A percentile compares a stretch with the other conserved stretches of the same genome.
phyloP scores from a whole-genome alignment of 768 basidiomycete genomes.

The Naganishia vishniacii region DNA sequence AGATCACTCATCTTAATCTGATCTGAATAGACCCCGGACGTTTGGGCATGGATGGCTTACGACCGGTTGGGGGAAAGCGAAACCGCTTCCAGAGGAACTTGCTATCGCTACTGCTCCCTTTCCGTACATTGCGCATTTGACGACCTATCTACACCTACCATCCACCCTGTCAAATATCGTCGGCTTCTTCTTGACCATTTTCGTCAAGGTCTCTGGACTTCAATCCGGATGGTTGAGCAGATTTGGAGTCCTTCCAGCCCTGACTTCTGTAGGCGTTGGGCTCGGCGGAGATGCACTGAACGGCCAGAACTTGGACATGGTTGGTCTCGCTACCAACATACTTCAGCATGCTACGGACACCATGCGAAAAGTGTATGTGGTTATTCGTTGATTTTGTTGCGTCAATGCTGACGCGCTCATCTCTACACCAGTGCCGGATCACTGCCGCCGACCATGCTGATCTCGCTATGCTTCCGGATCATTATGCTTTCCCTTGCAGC shows the following conservation, averaged over 20 bases:
- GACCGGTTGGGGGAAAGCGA: constrained; percentile 27
- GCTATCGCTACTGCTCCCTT: neutral
- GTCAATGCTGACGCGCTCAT: neutral
- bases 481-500: constrained; percentile 46
- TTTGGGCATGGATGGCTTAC: constrained; percentile 44
- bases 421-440: constrained; percentile 32
- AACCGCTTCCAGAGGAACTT: constrained; percentile 13
- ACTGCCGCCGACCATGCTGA: constrained; percentile 42
- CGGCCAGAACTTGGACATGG: constrained; percentile 20
- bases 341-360: constrained; percentile 20
- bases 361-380: constrained; percentile 24
- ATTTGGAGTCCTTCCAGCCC: neutral
- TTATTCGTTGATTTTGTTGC: neutral
- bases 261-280: neutral
- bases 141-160: constrained; percentile 3
- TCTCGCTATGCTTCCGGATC: constrained; percentile 48
- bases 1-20: too few species aligned
- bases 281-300: neutral
- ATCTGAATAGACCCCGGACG: constrained; percentile 38
- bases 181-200: constrained; percentile 11
- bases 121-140: neutral
- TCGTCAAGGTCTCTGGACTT: constrained; percentile 9
- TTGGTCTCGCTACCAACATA: constrained; percentile 26
- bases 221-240: constrained; percentile 11
- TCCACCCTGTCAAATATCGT: constrained; percentile 14